Evolutionary conservation across 2,329 filamentous ascomycete genomes (phyloP).

Genomic region (Immersiporthe knoxdaviesiana): DNA sequence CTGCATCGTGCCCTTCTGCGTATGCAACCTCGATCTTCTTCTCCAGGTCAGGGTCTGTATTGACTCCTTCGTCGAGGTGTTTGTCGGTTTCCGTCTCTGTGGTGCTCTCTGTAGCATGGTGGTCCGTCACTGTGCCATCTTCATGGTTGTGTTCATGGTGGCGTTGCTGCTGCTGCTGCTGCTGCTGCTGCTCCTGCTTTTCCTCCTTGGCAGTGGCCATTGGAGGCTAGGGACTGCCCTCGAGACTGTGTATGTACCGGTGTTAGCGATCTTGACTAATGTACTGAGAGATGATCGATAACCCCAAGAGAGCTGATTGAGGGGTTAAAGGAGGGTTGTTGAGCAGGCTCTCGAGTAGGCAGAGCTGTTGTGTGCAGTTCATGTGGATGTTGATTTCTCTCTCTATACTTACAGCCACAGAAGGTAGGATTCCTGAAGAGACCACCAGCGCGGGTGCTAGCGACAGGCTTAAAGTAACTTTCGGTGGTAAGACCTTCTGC

Average conservation of each 20-base stretch:
- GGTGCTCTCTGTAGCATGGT: constrained; percentile 12
- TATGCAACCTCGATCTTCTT: constrained; percentile 40
- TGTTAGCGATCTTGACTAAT: constrained; percentile 14
- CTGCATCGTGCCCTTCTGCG: constrained; percentile 53
- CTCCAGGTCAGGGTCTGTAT: constrained; percentile 23
- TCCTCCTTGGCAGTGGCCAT: constrained; percentile 22
- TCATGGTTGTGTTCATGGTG: background rate
- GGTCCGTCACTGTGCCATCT: constrained; percentile 14
- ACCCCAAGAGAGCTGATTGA: background rate
- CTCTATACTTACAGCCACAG: background rate
- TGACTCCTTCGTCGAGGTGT: background rate
- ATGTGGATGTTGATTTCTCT: background rate
- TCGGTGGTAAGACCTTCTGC: background rate
- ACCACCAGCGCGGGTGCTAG: background rate
- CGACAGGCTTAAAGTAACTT: background rate
- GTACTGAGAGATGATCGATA: background rate
- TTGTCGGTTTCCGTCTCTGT: constrained; percentile 18
- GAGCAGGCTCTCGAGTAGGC: too few relatives aligned
- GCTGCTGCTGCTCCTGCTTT: constrained; percentile 12
- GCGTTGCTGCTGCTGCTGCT: background rate
- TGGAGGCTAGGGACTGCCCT: constrained; percentile 1
- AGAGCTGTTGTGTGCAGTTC: background rate
- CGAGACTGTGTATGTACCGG: background rate
- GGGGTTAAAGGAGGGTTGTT: background rate
- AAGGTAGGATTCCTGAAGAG: background rate